These are phyloP conservation scores for Yamadazyma epiphylla DNA, from an alignment of 1,139 yeast species.

Conservation along the genomic window DNA sequence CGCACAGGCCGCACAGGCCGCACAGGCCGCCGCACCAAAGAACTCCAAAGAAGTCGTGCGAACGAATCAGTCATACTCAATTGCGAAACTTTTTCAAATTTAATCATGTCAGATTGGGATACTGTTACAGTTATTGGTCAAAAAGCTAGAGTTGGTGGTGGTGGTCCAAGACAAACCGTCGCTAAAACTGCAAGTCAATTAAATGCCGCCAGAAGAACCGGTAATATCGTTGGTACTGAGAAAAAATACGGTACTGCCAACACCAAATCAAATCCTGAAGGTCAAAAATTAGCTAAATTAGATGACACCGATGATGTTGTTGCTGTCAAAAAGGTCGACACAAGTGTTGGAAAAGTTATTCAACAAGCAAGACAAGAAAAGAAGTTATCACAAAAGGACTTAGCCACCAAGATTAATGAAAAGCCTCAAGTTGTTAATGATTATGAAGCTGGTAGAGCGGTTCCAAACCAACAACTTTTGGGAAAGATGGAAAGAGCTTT, in stretches of 20 bases:
- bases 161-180: constrained; percentile 83
- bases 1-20: no score
- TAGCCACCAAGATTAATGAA: constrained; percentile 93
- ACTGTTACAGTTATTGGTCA: constrained; percentile 82
- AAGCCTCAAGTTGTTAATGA: constrained; percentile 94
- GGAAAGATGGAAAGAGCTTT: constrained; percentile 91
- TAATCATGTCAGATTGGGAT: constrained; percentile 76
- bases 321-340: constrained; percentile 84
- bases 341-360: constrained; percentile 83
- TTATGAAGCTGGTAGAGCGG: constrained; percentile 95
- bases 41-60: no score
- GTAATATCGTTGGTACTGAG: constrained; percentile 85
- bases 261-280: constrained; percentile 72
- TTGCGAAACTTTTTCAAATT: neutral
- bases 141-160: constrained; percentile 82
- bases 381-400: constrained; percentile 87
- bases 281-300: constrained; percentile 89
- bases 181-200: constrained; percentile 75
- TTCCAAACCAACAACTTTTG: constrained; percentile 92
- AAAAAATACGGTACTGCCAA: constrained; percentile 82
- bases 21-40: no score
- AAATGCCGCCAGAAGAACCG: constrained; percentile 92
- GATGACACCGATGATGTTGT: constrained; percentile 94
- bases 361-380: constrained; percentile 85
- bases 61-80: no score